Base-by-base conservation (phyloP, 2,329 filamentous ascomycete species). In the Madurella mycetomatis region DNA sequence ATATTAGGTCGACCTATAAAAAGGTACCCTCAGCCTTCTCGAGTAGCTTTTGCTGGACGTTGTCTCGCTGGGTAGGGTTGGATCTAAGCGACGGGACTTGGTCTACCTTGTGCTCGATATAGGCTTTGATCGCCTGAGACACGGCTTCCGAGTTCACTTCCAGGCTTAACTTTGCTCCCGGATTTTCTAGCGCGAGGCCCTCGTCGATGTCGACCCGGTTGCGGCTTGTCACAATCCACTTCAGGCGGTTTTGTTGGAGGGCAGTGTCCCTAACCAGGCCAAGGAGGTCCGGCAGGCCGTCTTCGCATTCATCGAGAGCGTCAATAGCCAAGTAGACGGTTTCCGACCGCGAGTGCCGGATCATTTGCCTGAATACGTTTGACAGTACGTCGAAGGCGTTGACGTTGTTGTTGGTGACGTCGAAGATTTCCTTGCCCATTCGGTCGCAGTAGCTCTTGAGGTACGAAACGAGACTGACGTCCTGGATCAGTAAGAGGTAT, bases 381-480 rank as follows among this genome's bases (percentile, higher is more conserved):
- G 31, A 34, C 31, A 34, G 31, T 12, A 12, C 31, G 31, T 34
- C 31, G 12, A 34, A 34, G 31, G 31, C 31, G 12, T 34, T 34
- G 31, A 12, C 31, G 12, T 12, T 34, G 31, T 34, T 34, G 31
- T 34, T 34, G 12, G 31, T 34, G 31, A 34, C 31, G 12, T 34
- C 31, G 31, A 34, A 34, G 31, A 34, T 34, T 7, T 12, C 31
- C 31, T 34, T 34, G 31, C 31, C 31, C 31, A 34, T 34, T 12
- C 31, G 31, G 31, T 34, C 31, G 31, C 31, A 34, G 31, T 49
- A n/a, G 30, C 32, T 41, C 47, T 49, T 40, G 17, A 49, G 47
- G 47, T 49, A 49, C 16, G 47, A 49, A 49, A 49, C 37, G 47
- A 49, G 47, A 41, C 47, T 41, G 34, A 41, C 47, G 16, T 49